Evolutionary conservation across 495 filamentous ascomycete species (phyloP), one percentile per base, ranked within the genome.

Genomic region (Aspergillus panamensis): DNA sequence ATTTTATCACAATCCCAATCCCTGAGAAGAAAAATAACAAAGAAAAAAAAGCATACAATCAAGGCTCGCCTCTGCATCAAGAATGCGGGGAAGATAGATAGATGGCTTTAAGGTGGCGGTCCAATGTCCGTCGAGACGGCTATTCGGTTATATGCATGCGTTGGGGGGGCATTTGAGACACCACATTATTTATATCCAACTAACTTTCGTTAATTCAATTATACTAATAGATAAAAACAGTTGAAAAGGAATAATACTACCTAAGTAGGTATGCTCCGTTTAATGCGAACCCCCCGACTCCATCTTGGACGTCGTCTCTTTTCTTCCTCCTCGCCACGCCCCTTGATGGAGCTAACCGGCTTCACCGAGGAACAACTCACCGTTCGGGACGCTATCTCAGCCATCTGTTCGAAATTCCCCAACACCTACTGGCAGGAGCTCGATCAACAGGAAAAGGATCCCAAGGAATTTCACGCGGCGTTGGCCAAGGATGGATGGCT

Each of bases 401-500:
- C 85, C 44, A 82, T 91, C 48, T 92, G 89, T 65, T 75, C 85
- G 31, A 79, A 74, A 13, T 87, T 86, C 56, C 79, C 84, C 4
- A 75, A 74, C 35, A 75, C 72, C 30, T 92, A 91, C 70, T 92
- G 88, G 89, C 82, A 82, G 43, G 76, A 85, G 54, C 81, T 76
- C 59, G 89, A 91, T 62, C 78, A 89, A 49, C 78, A 77, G 32
- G 85, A 84, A 58, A 75, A 80, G 49, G 86, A 92, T 64, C 89
- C 89, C 0, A 78, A 82, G 59, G 85, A 89, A 20, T 83, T 94
- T 42, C 87, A 92, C 66, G 81, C 84, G 3, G 85, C 87, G 0
- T 69, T 92, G 55, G 86, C 89, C n/a, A 82, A 83, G 49, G 87
- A 86, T 65, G 87, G 89, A n/a, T 92, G 88, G 87, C 80, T 94